Evolutionary conservation across 768 basidiomycete species (phyloP).

Genomic region (Leccinum fibrillosum): DNA sequence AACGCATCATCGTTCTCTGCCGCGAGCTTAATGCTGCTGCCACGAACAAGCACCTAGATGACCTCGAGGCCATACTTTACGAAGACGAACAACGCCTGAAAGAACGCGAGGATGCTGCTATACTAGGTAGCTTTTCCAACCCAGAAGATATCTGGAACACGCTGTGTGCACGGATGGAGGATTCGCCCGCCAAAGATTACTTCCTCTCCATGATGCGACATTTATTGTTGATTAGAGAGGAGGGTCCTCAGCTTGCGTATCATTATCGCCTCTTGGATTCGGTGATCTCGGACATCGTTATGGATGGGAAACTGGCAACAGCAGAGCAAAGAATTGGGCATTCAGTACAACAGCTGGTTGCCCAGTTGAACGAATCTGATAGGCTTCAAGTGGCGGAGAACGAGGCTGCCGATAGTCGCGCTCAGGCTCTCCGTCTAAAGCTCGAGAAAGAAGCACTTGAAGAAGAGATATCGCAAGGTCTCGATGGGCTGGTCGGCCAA

Average conservation of each 20-base stretch:
- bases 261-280: constrained; percentile 92
- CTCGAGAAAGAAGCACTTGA: constrained; percentile 82
- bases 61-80: constrained; percentile 58
- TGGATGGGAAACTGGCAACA: constrained; percentile 85
- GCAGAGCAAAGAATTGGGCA: constrained; percentile 84
- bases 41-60: constrained; percentile 64
- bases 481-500: constrained; percentile 79
- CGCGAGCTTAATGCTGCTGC: constrained; percentile 57
- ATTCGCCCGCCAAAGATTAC: constrained; percentile 76
- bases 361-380: constrained; percentile 88
- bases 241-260: constrained; percentile 78
- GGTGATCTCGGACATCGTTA: constrained; percentile 84
- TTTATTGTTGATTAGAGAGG: constrained; percentile 84
- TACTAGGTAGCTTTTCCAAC: constrained; percentile 72
- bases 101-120: constrained; percentile 71
- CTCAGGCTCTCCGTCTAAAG: constrained; percentile 59
- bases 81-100: constrained; percentile 73
- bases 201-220: constrained; percentile 95
- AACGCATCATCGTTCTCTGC: constrained; percentile 68
- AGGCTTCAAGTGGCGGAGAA: constrained; percentile 73
- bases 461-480: constrained; percentile 75
- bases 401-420: constrained; percentile 69
- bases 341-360: constrained; percentile 84
- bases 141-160: constrained; percentile 88
- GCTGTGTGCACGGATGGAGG: constrained; percentile 70